Evolutionary conservation across 768 basidiomycete genomes (phyloP).

Genomic region (Thelephora ganbajun): DNA sequence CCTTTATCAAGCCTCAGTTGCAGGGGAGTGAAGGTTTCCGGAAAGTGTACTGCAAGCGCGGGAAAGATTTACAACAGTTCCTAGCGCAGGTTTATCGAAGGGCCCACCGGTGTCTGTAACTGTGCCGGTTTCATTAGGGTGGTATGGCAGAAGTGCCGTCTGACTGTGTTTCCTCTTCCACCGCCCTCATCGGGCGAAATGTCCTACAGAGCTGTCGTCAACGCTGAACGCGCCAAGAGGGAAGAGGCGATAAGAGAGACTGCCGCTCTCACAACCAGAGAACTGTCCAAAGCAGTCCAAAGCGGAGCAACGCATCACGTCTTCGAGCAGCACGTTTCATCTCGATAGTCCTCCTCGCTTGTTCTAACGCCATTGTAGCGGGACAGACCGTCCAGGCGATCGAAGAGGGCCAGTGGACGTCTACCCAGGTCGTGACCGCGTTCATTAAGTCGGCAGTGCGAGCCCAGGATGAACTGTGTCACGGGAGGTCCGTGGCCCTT

Average conservation of each 20-base stretch:
- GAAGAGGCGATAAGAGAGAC: neutral
- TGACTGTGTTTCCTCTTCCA: no score
- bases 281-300: conserved; percentile 3
- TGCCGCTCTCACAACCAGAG: conserved; percentile 4
- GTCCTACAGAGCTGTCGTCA: neutral
- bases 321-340: conserved; percentile 36
- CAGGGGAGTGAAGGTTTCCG: no score
- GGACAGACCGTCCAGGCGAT: conserved; percentile 30
- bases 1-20: no score
- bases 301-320: conserved; percentile 16
- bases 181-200: no score
- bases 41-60: no score
- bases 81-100: no score
- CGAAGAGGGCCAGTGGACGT: conserved; percentile 28
- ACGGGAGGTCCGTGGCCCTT: conserved; percentile 48
- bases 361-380: conserved; percentile 15
- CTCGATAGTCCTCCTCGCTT: neutral
- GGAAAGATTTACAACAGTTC: no score
- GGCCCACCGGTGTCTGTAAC: no score
- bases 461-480: conserved; percentile 60
- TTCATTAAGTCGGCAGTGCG: conserved; percentile 30
- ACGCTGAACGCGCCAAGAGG: conserved; percentile 10
- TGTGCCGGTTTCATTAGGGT: no score
- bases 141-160: no score
- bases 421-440: conserved; percentile 29